Percentiles rank a stretch among this genome's conserved stretches.
Evolutionary conservation across 495 filamentous ascomycete species (phyloP).

Genomic region (Tuber brumale): DNA sequence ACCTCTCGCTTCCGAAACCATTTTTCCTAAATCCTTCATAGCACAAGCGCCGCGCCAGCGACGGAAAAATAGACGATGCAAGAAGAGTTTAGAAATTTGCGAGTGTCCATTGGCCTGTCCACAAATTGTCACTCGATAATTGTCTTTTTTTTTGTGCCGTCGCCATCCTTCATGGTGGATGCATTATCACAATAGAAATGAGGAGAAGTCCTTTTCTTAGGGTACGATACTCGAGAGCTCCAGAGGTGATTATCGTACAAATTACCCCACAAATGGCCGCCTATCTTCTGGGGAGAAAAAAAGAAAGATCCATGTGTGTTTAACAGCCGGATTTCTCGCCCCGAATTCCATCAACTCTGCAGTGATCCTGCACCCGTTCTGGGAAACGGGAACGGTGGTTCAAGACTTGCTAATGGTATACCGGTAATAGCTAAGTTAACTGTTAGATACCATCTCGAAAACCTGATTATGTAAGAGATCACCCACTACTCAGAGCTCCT

Average conservation of each 20-base stretch:
- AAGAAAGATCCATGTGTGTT: neutral
- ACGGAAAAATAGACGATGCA: neutral
- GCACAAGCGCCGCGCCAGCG: neutral
- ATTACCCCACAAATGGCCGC: neutral
- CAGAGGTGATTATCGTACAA: neutral
- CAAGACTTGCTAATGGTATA: neutral
- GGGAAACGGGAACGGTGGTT: neutral
- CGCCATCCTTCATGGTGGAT: neutral
- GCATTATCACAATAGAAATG: neutral
- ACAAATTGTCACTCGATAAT: neutral
- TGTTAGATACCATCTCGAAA: neutral
- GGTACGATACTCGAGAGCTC: too few relatives aligned
- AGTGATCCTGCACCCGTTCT: neutral
- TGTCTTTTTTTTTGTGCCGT: neutral
- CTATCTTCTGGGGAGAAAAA: too few relatives aligned
- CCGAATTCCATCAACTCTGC: neutral
- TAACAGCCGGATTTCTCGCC: neutral
- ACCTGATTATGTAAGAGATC: neutral
- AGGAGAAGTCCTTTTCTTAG: neutral
- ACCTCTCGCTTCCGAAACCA: neutral
- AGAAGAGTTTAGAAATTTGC: neutral
- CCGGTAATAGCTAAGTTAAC: neutral
- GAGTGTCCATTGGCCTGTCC: neutral
- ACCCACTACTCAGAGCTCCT: too few relatives aligned
- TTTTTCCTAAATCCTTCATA: neutral